A percentile compares a stretch with the other conserved stretches of the same genome.
phyloP scores from a whole-genome alignment of 2,329 filamentous ascomycete species.

The Aspergillus glaucus region DNA sequence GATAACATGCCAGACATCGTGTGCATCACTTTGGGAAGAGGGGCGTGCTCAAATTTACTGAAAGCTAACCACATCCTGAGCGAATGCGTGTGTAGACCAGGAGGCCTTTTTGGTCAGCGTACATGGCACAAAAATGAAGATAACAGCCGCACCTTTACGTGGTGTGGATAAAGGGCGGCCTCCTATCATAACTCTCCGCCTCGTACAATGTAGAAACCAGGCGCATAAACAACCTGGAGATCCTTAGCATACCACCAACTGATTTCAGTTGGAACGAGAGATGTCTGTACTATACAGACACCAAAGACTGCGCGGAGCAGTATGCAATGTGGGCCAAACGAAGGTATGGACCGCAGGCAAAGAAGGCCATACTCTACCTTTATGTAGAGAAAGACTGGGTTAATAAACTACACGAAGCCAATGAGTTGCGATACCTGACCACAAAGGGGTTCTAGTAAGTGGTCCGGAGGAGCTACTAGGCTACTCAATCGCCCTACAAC shows the following conservation, averaged over 20 bases:
- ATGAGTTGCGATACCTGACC: not conserved
- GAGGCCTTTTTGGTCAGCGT: too few relatives aligned
- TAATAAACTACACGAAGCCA: not conserved
- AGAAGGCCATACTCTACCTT: not conserved
- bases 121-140: too few relatives aligned
- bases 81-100: too few relatives aligned
- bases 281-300: not conserved
- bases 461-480: not conserved
- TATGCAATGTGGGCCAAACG: not conserved
- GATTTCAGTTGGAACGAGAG: not conserved
- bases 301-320: not conserved
- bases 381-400: not conserved
- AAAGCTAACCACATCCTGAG: too few relatives aligned
- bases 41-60: too few relatives aligned
- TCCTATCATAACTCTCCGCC: not conserved
- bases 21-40: too few relatives aligned
- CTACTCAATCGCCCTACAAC: not conserved
- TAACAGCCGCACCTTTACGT: not conserved
- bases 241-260: not conserved
- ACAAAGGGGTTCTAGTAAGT: not conserved
- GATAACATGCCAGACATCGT: too few relatives aligned
- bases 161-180: not conserved
- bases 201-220: not conserved
- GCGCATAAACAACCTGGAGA: not conserved
- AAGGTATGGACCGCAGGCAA: not conserved